Evolutionary conservation across 2,329 filamentous ascomycete species (phyloP), one percentile per base, ranked within the genome.

Genomic region (Fusarium nisikadoi): DNA sequence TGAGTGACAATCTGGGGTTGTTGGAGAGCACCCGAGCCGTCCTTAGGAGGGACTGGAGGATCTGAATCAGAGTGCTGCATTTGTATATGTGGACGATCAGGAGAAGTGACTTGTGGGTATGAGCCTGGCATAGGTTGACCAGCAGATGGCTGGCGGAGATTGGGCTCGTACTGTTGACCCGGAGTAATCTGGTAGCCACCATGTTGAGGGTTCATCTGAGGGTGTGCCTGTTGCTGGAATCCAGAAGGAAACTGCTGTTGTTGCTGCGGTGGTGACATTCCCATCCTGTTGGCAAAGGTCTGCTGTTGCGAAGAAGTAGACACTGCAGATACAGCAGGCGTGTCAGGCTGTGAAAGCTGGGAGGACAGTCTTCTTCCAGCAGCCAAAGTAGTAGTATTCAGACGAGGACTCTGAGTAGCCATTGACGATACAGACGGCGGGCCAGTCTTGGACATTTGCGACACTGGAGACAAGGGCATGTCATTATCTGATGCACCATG

Each of bases 371-470:
- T 70, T 25, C 59, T 45, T 31, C 59, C 70, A 36, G 54, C 23
- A 50, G 60, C 54, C 33, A 62, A 43, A 13, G 62, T 49, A 13
- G 63, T 60, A 23, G 66, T 75, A 25, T 67, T 54, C 13, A 74
- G 57, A n/a, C 61, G 75, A 69, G 76, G 74, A 39, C 74, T 77
- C 41, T 77, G 76, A n/a, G 74, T 66, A 42, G 64, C 70, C 23
- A 75, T 72, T n/a, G 76, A 76, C 25, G 74, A 72, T 16, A 77
- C 65, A 11, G 76, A 77, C 23, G 74, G 68, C 3, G 75, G 71
- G 6, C 71, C 70, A 16, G 71, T 72, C 41, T 65, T 76, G 23
- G 75, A 75, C 41, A 58, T n/a, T 23, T 74, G 73, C 20, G 76
- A 77, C 10, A 77, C 64, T 25, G 76, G 75, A 39, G 76, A 77